These are phyloP conservation scores for Pseudocercospora fijiensis DNA, from an alignment of 2,329 filamentous ascomycete species.

Conservation along the genomic window DNA sequence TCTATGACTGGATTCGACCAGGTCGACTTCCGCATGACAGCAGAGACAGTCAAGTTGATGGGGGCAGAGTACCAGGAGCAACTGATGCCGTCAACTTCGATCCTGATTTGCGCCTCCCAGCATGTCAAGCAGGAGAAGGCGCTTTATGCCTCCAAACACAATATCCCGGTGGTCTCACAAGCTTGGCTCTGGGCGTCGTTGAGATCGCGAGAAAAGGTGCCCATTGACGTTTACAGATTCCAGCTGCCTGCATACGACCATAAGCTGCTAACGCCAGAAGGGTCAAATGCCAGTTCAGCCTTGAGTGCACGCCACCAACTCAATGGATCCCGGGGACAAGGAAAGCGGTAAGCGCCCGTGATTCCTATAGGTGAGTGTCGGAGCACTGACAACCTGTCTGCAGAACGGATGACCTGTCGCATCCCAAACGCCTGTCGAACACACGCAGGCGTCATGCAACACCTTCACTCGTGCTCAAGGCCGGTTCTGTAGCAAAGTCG, in stretches of 20 bases:
- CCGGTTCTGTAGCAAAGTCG: constrained; percentile 6
- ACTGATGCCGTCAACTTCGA: constrained; percentile 67
- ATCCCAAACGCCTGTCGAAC: constrained; percentile 35
- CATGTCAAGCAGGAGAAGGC: constrained; percentile 69
- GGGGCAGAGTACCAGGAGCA: constrained; percentile 78
- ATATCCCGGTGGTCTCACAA: constrained; percentile 75
- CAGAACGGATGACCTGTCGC: constrained; percentile 20
- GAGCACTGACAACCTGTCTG: constrained; percentile 16
- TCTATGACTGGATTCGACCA: constrained; percentile 40
- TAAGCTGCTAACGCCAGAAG: constrained; percentile 14
- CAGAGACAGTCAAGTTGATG: constrained; percentile 68
- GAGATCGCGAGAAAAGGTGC: constrained; percentile 49
- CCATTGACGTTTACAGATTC: constrained; percentile 44
- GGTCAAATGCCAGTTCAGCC: constrained; percentile 21
- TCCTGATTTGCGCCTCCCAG: constrained; percentile 65
- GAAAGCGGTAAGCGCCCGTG: constrained; percentile 19
- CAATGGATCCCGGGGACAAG: constrained; percentile 11
- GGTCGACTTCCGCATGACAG: constrained; percentile 81
- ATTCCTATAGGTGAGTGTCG: constrained; percentile 1
- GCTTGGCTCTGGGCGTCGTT: constrained; percentile 88
- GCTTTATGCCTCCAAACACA: constrained; percentile 70
- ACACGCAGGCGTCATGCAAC: constrained; percentile 34
- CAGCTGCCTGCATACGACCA: constrained; percentile 25
- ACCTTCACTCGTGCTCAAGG: constrained; percentile 33
- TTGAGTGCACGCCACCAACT: constrained; percentile 8